Percentiles rank a stretch among this genome's conserved stretches.
These are phyloP conservation scores for Barnettozyma botsteinii DNA, from an alignment of 805 yeast species.

Conservation along the genomic window DNA sequence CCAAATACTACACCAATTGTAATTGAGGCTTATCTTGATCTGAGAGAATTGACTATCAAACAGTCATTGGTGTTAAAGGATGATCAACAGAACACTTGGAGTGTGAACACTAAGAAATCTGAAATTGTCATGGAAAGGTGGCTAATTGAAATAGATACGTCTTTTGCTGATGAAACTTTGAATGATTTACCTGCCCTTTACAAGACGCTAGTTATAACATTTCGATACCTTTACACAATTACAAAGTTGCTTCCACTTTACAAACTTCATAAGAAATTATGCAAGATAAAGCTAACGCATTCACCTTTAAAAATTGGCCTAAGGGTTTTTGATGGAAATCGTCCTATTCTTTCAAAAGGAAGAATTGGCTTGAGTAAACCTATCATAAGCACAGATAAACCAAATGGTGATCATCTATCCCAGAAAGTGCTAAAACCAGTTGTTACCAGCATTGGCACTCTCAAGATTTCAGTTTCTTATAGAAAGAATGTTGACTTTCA, in stretches of 20 bases:
- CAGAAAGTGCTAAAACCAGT: constrained; percentile 66
- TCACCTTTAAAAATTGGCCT: constrained; percentile 46
- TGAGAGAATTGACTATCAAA: constrained; percentile 47
- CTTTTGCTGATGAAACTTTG: constrained; percentile 28
- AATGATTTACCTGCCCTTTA: constrained; percentile 64
- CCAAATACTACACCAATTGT: constrained; percentile 69
- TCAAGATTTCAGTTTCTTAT: constrained; percentile 73
- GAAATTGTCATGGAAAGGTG: constrained; percentile 95
- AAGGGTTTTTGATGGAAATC: constrained; percentile 67
- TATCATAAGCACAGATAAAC: constrained; percentile 36
- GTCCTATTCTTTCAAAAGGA: constrained; percentile 75
- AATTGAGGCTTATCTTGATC: constrained; percentile 74
- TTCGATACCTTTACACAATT: constrained; percentile 68
- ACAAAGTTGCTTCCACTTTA: constrained; percentile 67
- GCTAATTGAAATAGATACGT: constrained; percentile 74
- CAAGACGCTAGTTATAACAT: constrained; percentile 65
- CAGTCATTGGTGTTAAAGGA: constrained; percentile 59
- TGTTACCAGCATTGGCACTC: constrained; percentile 66
- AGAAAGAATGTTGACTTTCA: constrained; percentile 65
- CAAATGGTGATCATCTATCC: constrained; percentile 43
- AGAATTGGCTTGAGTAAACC: constrained; percentile 78
- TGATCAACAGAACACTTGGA: constrained; percentile 45
- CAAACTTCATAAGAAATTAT: constrained; percentile 44
- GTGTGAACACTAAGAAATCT: constrained; percentile 56
- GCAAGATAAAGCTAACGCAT: constrained; percentile 32